A percentile compares a stretch with the other conserved stretches of the same genome.
These are phyloP conservation scores for Oryza officinalis DNA, from an alignment of 176 grass and related monocot species.

Conservation along the genomic window DNA sequence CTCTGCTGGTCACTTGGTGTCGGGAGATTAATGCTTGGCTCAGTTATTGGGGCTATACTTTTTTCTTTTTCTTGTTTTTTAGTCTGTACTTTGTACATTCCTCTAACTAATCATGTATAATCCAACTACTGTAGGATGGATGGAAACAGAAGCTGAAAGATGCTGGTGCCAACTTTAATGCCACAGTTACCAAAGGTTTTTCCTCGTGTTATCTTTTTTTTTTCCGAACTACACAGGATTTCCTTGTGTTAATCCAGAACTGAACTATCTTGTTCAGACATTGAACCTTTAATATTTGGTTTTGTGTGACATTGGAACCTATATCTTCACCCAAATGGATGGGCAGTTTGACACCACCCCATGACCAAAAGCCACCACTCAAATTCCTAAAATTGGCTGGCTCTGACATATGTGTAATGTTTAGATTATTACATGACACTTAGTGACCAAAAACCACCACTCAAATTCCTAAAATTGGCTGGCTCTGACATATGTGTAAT, in stretches of 20 bases:
- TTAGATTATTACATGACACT: neutral
- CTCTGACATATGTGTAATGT: neutral
- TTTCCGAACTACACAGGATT: neutral
- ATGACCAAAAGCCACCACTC: neutral
- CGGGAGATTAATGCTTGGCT: neutral
- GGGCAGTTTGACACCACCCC: neutral
- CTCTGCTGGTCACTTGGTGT: neutral
- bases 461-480: neutral
- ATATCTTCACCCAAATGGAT: neutral
- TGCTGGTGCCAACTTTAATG: constrained; percentile 65
- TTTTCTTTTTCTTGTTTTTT: neutral
- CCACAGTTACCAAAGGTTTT: constrained; percentile 83
- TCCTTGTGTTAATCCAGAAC: neutral
- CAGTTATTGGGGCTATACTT: constrained; percentile 1
- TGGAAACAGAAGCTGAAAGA: constrained; percentile 75
- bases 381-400: neutral
- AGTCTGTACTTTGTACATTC: neutral
- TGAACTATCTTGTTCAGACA: constrained; percentile 4
- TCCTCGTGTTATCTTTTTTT: neutral
- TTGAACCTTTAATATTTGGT: constrained; percentile 9
- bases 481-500: neutral
- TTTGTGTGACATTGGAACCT: constrained; percentile 8
- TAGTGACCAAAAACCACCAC: no score
- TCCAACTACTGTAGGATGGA: constrained; percentile 58
- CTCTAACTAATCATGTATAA: constrained; percentile 24